Percentiles rank a stretch among this genome's conserved stretches.
Evolutionary conservation across 2,329 filamentous ascomycete species (phyloP).

Genomic region (Neodidymelliopsis sp.): DNA sequence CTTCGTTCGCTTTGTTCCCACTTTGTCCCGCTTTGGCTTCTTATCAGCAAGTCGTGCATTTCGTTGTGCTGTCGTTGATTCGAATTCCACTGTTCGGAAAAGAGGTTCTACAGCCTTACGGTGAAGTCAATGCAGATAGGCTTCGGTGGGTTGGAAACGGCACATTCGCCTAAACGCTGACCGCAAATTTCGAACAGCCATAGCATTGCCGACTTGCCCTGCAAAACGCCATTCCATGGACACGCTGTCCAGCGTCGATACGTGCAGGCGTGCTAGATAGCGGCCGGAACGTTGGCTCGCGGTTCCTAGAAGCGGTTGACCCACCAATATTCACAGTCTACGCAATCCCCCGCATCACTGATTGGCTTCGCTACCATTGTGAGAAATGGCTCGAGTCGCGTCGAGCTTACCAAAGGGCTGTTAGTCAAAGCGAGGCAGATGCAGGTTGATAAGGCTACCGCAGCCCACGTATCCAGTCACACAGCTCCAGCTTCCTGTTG

Average conservation of each 20-base stretch:
- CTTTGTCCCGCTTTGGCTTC: background rate
- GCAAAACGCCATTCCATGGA: background rate
- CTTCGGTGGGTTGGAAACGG: background rate
- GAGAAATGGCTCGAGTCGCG: conserved; percentile 5
- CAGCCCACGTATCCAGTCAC: conserved; percentile 26
- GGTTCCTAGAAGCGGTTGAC: conserved; percentile 2
- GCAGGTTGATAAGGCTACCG: conserved; percentile 46
- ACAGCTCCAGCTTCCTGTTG: conserved; percentile 21
- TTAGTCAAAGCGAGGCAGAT: conserved; percentile 43
- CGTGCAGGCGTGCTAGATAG: background rate
- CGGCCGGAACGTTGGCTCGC: conserved; percentile 3
- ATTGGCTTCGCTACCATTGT: conserved; percentile 3
- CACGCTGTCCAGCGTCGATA: background rate
- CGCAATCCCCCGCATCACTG: conserved; percentile 6
- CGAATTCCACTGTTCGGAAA: too few relatives aligned
- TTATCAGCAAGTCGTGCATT: background rate
- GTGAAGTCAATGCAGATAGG: background rate
- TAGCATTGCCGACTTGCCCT: background rate
- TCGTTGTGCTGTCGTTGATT: background rate
- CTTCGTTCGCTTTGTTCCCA: background rate
- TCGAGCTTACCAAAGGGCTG: conserved; percentile 43
- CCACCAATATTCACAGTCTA: conserved; percentile 10
- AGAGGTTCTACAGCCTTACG: background rate
- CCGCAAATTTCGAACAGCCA: background rate
- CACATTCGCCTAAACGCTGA: conserved; percentile 7